Evolutionary conservation across 495 filamentous ascomycete genomes (phyloP).

Genomic region (Aspergillus heteromorphus): DNA sequence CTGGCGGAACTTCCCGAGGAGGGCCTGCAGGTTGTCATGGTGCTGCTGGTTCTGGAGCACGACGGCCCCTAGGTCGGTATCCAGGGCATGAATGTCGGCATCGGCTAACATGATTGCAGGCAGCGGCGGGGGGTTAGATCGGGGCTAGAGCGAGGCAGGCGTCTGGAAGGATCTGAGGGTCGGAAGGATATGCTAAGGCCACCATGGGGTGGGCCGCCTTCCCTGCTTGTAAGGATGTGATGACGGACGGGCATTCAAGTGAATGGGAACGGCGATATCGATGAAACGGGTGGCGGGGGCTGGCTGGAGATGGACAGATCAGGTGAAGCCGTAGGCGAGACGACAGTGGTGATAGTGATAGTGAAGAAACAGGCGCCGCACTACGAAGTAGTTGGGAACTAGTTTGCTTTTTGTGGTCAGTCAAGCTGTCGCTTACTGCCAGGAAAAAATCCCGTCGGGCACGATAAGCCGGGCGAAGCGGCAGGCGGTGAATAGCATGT

Average conservation of each 20-base stretch:
- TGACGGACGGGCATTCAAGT: background rate
- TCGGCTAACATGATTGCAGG: conserved; percentile 33
- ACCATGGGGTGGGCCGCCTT: background rate
- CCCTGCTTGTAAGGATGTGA: background rate
- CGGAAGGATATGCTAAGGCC: background rate
- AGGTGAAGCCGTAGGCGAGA: too few species aligned
- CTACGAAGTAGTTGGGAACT: too few species aligned
- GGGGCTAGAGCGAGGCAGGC: background rate
- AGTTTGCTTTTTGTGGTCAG: too few species aligned
- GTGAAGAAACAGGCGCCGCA: too few species aligned
- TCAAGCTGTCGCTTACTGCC: too few species aligned
- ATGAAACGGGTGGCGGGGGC: too few species aligned
- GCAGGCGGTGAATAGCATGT: too few species aligned
- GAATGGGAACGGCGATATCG: too few species aligned
- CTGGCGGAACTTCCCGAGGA: conserved; percentile 33
- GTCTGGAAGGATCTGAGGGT: background rate
- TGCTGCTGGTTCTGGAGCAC: conserved; percentile 27
- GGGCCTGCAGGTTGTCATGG: conserved; percentile 30
- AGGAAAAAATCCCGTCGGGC: too few species aligned
- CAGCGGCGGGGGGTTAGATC: background rate
- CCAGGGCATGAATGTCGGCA: conserved; percentile 33
- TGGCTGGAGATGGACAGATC: too few species aligned
- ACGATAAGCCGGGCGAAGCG: too few species aligned
- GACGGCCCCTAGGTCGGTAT: conserved; percentile 22
- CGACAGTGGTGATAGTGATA: too few species aligned